Conservation (phyloP, 768 basidiomycete species). For the Mycena chlorophos region DNA sequence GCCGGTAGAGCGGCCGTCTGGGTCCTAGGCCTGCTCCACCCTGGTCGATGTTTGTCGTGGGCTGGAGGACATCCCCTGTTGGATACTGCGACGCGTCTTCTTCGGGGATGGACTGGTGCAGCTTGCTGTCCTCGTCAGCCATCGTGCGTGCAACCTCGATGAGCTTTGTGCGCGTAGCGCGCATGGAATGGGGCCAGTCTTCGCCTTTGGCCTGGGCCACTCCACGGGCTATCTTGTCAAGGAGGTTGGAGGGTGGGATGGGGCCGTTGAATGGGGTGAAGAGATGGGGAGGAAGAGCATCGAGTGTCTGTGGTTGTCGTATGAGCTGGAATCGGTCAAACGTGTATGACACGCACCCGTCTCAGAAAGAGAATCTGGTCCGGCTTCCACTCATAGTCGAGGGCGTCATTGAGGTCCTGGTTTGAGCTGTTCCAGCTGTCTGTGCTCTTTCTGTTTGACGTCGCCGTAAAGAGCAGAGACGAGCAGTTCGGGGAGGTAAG, state of each 20-base stretch:
- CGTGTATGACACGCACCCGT: conserved; percentile 52
- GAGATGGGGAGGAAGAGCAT: conserved; percentile 80
- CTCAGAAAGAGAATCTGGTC: conserved; percentile 70
- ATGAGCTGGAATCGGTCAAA: conserved; percentile 16
- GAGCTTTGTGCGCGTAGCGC: conserved; percentile 80
- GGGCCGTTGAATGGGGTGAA: conserved; percentile 84
- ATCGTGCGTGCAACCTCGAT: conserved; percentile 72
- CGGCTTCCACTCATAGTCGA: conserved; percentile 70
- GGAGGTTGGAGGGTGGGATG: conserved; percentile 80
- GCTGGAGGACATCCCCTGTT: conserved; percentile 43
- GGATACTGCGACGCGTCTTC: conserved; percentile 32
- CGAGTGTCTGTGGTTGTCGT: conserved; percentile 59
- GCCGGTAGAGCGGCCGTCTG: conserved; percentile 67
- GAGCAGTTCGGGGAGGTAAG: conserved; percentile 55
- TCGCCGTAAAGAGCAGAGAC: conserved; percentile 50
- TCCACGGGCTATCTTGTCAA: conserved; percentile 83
- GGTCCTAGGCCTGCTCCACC: conserved; percentile 27
- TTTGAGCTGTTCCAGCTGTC: conserved; percentile 88
- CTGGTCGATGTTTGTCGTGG: conserved; percentile 46
- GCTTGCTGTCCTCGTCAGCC: conserved; percentile 53
- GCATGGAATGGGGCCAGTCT: conserved; percentile 83
- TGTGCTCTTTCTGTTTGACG: conserved; percentile 65
- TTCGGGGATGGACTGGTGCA: conserved; percentile 47
- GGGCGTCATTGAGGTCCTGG: conserved; percentile 59
- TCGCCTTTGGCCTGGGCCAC: conserved; percentile 71